Percentiles rank a stretch among this genome's conserved stretches.
These are phyloP conservation scores for Russula sp. DNA, from an alignment of 768 basidiomycete species.

Conservation along the genomic window DNA sequence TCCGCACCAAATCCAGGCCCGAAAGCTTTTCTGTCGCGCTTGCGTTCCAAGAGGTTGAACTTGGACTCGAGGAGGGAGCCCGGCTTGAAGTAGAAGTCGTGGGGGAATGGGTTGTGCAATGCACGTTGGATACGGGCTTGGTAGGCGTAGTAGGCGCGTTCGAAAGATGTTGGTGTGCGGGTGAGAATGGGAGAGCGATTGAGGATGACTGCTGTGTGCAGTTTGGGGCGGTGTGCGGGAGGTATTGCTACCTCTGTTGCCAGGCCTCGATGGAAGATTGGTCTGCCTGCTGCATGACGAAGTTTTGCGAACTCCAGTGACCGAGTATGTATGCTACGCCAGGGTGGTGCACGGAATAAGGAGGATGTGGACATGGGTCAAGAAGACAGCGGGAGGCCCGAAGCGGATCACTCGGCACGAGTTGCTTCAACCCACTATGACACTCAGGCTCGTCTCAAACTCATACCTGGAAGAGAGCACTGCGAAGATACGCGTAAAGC, in stretches of 20 bases:
- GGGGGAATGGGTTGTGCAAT: constrained; percentile 82
- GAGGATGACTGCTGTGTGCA: constrained; percentile 66
- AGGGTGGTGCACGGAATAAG: constrained; percentile 4
- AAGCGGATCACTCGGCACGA: constrained; percentile 7
- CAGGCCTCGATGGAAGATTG: constrained; percentile 7
- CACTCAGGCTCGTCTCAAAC: constrained; percentile 74
- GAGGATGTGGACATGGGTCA: neutral
- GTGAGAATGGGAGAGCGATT: constrained; percentile 78
- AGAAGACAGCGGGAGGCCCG: neutral
- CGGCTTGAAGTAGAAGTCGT: constrained; percentile 90
- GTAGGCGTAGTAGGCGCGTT: constrained; percentile 79
- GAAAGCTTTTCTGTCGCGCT: constrained; percentile 70
- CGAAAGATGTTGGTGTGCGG: constrained; percentile 67
- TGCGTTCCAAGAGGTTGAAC: constrained; percentile 72
- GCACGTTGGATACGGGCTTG: constrained; percentile 80
- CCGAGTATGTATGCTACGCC: neutral
- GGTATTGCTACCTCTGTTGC: constrained; percentile 19
- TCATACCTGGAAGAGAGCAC: constrained; percentile 84
- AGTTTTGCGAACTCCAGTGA: neutral
- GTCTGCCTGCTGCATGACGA: neutral
- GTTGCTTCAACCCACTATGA: constrained; percentile 46
- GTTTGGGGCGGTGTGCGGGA: constrained; percentile 21
- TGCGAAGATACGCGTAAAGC: constrained; percentile 83
- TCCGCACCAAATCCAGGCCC: constrained; percentile 53
- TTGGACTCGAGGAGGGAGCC: constrained; percentile 81